Evolutionary conservation across 495 filamentous ascomycete genomes (phyloP), one percentile per base, ranked within the genome.

Genomic region (Ramalina intermedia): DNA sequence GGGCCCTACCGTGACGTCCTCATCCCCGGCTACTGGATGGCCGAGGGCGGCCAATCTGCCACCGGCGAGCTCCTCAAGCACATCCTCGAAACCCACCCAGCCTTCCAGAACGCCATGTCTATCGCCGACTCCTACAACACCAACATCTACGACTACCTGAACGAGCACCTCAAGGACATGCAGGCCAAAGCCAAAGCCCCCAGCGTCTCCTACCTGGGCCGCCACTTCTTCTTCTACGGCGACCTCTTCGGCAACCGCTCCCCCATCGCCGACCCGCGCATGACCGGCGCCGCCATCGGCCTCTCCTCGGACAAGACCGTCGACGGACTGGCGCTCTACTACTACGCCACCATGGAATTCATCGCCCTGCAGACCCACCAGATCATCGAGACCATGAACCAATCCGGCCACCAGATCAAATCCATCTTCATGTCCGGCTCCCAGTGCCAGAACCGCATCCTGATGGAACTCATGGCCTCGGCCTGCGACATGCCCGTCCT

Each of bases 381-480:
- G 61, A 98, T 98, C 58, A 75, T 96, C 51, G 84, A 93, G 58
- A 75, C 84, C 4, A 93, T 96, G 84, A 96, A 95, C 67, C 63
- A 71, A 13, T 67, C 81, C 13, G 90, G 90, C 29, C 91, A 96
- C 62, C 64, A 69, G 40, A 90, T 96, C 64, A 75, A 69, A 41
- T 90, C 84, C 44, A 94, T 98, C 63, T 98, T 96, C 74, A 95
- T 98, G 91, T 93, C 85, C 16, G 91, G 91, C 49, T 88, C 84
- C 20, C 91, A 96, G 60, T 98, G 91, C 69, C 88, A 95, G 64
- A 98, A 98, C 62, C 76, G 81, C 23, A 81, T 98, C 47, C 70
- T 98, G 24, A 90, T 96, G 75, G 69, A 78, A 16, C 80, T 96
- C 33, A 86, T 96, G 49, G 88, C 91, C 4, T 86, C 88, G 6